Evolutionary conservation across 169 alveolate genomes (phyloP).

Genomic region (Cryptosporidium tyzzeri): DNA sequence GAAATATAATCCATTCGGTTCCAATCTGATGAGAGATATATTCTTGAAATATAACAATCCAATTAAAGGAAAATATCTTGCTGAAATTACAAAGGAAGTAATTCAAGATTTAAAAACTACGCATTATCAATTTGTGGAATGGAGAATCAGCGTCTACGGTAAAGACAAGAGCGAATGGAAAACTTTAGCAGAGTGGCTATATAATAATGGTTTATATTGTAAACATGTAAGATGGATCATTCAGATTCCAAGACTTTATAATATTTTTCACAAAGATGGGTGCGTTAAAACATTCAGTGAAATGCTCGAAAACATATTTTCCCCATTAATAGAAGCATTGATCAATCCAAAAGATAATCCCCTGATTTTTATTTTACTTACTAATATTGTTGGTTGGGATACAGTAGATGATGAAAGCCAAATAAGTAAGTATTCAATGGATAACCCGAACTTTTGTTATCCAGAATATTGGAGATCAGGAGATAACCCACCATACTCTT

Average conservation of each 20-base stretch:
- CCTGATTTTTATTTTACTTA: constrained; percentile 22
- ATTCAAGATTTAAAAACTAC: constrained; percentile 86
- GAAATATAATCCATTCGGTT: constrained; percentile 92
- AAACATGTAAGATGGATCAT: constrained; percentile 88
- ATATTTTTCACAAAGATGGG: constrained; percentile 82
- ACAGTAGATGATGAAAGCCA: constrained; percentile 88
- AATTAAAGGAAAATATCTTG: constrained; percentile 84
- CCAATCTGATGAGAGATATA: constrained; percentile 87
- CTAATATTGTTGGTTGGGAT: constrained; percentile 87
- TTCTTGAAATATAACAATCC: constrained; percentile 91
- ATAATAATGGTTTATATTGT: constrained; percentile 82
- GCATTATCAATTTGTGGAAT: constrained; percentile 90
- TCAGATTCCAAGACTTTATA: constrained; percentile 91
- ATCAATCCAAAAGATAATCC: constrained; percentile 74
- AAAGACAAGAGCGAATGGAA: constrained; percentile 90
- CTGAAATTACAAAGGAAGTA: constrained; percentile 90
- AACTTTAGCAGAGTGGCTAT: constrained; percentile 90
- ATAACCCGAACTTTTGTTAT: constrained; percentile 81
- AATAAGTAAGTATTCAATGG: constrained; percentile 76
- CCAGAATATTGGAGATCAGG: constrained; percentile 86
- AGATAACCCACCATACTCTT: constrained; percentile 92
- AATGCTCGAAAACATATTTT: constrained; percentile 83
- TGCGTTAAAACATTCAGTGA: constrained; percentile 84
- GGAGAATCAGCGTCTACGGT: constrained; percentile 94
- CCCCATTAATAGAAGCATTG: constrained; percentile 48